phyloP scores from a whole-genome alignment of 2,329 filamentous ascomycete genomes.

The Cadophora gregata region DNA sequence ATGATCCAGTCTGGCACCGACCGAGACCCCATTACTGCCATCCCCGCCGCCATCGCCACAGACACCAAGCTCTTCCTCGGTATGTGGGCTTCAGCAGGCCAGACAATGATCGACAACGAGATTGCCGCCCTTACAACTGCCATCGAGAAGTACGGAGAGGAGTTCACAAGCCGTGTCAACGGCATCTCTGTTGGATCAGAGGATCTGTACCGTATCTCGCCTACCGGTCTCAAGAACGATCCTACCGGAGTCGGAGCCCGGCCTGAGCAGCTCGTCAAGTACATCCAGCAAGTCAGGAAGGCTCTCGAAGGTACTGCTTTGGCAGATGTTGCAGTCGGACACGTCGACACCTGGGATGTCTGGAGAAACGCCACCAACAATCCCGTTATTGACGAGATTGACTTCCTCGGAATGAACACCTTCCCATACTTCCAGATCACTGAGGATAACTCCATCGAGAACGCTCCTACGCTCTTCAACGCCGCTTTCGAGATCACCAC shows the following conservation, averaged over 20 bases:
- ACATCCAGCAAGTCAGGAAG: slow-evolving; percentile 71
- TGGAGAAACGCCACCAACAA: slow-evolving; percentile 75
- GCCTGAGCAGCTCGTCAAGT: slow-evolving; percentile 66
- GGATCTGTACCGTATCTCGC: slow-evolving; percentile 80
- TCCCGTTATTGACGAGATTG: slow-evolving; percentile 68
- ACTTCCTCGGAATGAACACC: slow-evolving; percentile 82
- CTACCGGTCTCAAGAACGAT: slow-evolving; percentile 47
- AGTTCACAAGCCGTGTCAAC: slow-evolving; percentile 69
- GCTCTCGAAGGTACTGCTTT: slow-evolving; percentile 67
- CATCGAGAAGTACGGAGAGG: slow-evolving; percentile 68
- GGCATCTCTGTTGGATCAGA: slow-evolving; percentile 86
- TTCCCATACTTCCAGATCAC: slow-evolving; percentile 72
- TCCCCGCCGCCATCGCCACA: slow-evolving; percentile 81
- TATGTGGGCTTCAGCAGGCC: slow-evolving; percentile 65
- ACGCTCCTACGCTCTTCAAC: slow-evolving; percentile 19
- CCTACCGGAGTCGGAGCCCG: slow-evolving; percentile 55
- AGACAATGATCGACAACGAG: slow-evolving; percentile 69
- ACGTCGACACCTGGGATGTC: slow-evolving; percentile 87
- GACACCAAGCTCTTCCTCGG: slow-evolving; percentile 80
- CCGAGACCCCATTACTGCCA: slow-evolving; percentile 65
- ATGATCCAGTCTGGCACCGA: slow-evolving; percentile 44
- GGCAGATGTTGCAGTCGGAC: slow-evolving; percentile 67
- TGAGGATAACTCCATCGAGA: slow-evolving; percentile 16
- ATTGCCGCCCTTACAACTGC: slow-evolving; percentile 71
- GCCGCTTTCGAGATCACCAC: slow-evolving; percentile 10